Conservation (phyloP, 208 protist species). For the Crithidia mellificae region DNA sequence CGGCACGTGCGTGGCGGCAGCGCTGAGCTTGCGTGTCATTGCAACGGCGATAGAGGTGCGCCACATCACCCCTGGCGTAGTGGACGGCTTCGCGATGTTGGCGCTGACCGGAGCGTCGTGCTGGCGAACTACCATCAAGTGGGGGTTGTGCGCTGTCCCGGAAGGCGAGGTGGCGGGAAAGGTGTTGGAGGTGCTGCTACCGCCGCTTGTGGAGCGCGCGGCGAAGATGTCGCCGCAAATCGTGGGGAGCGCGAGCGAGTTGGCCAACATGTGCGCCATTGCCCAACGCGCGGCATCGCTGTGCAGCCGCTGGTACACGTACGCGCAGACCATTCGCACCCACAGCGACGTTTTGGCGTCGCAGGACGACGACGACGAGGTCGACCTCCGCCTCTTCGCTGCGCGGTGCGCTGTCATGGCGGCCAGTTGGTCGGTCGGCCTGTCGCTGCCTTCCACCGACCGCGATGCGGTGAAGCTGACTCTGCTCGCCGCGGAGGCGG, state of each 20-base stretch:
- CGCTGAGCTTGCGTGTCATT: constrained; percentile 16
- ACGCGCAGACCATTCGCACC: constrained; percentile 34
- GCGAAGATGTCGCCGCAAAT: constrained; percentile 25
- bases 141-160: constrained; percentile 10
- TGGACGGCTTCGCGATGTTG: constrained; percentile 32
- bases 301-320: constrained; percentile 61
- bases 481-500: constrained; percentile 38
- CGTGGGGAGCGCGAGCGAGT: constrained; percentile 15
- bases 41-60: constrained; percentile 16
- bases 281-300: constrained; percentile 31
- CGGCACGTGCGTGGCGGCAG: constrained; percentile 12
- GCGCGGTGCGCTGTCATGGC: constrained; percentile 66
- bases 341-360: constrained; percentile 28
- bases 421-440: constrained; percentile 55
- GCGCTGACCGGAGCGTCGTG: constrained; percentile 14
- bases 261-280: constrained; percentile 34
- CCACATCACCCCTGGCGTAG: constrained; percentile 14
- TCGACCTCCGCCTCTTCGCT: constrained; percentile 35
- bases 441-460: constrained; percentile 28
- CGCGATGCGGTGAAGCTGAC: constrained; percentile 46
- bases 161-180: constrained; percentile 22
- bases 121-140: constrained; percentile 15
- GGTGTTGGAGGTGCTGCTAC: constrained; percentile 39
- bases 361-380: constrained; percentile 37
- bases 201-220: constrained; percentile 34